Conservation (phyloP, 768 basidiomycete genomes). For the Rhodosporidiobolus odoratus region DNA sequence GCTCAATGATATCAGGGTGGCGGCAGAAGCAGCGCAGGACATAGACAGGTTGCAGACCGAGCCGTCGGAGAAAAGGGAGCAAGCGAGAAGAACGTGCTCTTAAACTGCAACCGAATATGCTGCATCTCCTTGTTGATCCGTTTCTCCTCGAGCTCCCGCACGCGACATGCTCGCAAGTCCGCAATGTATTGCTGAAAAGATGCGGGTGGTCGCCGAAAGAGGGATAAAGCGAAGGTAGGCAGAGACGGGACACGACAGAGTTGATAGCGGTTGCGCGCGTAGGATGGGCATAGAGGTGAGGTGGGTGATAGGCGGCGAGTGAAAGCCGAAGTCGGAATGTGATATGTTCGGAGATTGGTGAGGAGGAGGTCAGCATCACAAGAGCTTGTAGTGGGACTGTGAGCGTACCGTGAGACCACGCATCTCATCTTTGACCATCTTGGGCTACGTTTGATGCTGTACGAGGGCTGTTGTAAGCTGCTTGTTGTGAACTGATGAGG, state of each 20-base stretch:
- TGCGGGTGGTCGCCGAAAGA: background rate
- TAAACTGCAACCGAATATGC: conserved; percentile 97
- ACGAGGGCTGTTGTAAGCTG: background rate
- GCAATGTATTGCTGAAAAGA: conserved; percentile 62
- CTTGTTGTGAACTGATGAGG: no score
- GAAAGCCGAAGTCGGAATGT: no score
- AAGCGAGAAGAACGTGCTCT: conserved; percentile 56
- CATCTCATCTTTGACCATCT: conserved; percentile 39
- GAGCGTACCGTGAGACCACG: conserved; percentile 33
- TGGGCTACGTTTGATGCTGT: background rate
- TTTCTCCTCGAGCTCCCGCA: conserved; percentile 96
- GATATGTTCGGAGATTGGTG: no score
- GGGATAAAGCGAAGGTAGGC: no score
- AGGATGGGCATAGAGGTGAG: no score
- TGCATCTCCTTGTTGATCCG: conserved; percentile 99
- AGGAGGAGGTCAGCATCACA: no score
- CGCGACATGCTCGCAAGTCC: conserved; percentile 92
- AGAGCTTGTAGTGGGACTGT: no score
- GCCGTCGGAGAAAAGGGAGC: background rate
- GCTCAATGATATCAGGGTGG: background rate
- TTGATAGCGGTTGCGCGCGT: no score
- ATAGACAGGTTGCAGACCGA: no score
- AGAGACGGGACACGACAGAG: background rate
- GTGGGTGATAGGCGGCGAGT: no score
- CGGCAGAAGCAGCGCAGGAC: no score